Evolutionary conservation across 78 protist genomes (phyloP).

Genomic region (Monosiga brevicollis): DNA sequence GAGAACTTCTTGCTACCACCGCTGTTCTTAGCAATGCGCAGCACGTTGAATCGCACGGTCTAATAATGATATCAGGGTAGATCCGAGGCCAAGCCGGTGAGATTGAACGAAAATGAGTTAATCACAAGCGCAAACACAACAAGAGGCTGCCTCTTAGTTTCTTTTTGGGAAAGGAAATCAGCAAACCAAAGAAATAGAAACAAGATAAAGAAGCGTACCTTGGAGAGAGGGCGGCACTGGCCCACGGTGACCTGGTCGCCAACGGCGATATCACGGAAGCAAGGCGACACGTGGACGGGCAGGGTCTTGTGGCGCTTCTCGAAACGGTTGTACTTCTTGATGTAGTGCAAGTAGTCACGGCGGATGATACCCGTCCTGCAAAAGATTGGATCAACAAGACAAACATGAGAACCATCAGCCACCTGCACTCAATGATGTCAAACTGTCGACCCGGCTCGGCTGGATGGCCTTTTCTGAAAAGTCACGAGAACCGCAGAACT

Average conservation of each 20-base stretch:
- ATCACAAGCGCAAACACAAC: too few species aligned
- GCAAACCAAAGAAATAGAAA: background rate
- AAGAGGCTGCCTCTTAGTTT: too few species aligned
- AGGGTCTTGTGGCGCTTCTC: conserved; percentile 98
- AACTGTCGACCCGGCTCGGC: too few species aligned
- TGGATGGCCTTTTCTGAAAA: background rate
- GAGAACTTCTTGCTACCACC: conserved; percentile 23
- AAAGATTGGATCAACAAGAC: too few species aligned
- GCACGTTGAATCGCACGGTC: conserved; percentile 98
- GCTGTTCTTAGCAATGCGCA: conserved; percentile 48
- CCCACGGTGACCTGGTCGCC: conserved; percentile 89
- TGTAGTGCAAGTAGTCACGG: conserved; percentile 97
- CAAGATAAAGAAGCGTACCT: background rate
- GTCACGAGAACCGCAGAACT: background rate
- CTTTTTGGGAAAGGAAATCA: background rate
- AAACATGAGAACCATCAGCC: too few species aligned
- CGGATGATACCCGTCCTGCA: conserved; percentile 80
- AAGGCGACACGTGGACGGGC: conserved; percentile 96
- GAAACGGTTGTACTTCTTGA: conserved; percentile 95
- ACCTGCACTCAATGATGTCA: background rate
- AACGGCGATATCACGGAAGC: conserved; percentile 71
- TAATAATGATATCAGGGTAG: background rate
- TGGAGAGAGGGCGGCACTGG: conserved; percentile 75
- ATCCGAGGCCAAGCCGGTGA: background rate
- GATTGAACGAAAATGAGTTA: background rate